Conservation (phyloP, 2,329 filamentous ascomycete genomes). For the Sporothrix brasiliensis region DNA sequence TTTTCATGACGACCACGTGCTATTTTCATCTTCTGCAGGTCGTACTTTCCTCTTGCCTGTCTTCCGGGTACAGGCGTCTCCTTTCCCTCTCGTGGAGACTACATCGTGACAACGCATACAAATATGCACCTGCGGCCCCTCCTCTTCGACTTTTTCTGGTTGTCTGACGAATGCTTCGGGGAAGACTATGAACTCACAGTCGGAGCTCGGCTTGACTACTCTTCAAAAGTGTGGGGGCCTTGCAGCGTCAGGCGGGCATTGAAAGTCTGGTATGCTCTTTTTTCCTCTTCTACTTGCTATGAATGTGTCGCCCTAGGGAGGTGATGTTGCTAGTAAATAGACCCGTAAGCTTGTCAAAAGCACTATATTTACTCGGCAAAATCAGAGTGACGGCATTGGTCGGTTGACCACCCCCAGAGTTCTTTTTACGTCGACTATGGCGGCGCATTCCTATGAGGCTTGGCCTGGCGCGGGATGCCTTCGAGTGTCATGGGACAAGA, state of each 20-base stretch:
- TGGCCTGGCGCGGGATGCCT: not conserved
- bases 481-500: slow-evolving; percentile 13
- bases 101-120: slow-evolving; percentile 14
- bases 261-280: too few relatives aligned
- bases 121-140: not conserved
- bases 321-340: not conserved
- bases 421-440: not conserved
- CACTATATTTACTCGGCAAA: slow-evolving; percentile 6
- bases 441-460: not conserved
- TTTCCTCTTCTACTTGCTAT: not conserved
- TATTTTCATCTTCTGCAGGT: not conserved
- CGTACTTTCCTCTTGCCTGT: not conserved
- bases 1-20: not conserved
- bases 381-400: slow-evolving; percentile 17
- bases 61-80: not conserved
- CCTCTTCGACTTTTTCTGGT: not conserved
- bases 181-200: not conserved
- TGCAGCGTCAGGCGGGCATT: not conserved
- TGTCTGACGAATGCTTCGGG: not conserved
- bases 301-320: not conserved
- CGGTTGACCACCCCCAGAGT: not conserved
- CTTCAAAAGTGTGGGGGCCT: not conserved
- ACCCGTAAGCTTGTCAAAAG: slow-evolving; percentile 11
- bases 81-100: not conserved
- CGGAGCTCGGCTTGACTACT: not conserved